These are phyloP conservation scores for Jasminum sambac DNA, from an alignment of 257 asterid species.

Conservation along the genomic window DNA sequence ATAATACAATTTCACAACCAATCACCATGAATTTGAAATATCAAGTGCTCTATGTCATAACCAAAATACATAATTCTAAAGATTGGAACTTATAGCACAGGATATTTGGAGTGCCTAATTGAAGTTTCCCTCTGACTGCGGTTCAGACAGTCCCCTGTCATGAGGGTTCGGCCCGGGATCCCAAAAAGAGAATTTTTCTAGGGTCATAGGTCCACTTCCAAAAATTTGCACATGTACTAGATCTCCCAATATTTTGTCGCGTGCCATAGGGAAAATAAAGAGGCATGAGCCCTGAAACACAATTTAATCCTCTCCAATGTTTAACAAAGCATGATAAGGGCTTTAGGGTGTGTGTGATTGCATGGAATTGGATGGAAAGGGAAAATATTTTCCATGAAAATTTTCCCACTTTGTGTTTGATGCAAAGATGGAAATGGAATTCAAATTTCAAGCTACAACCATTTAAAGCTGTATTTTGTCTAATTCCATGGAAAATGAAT, in stretches of 20 bases:
- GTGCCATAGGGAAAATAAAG: neutral
- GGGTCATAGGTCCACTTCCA: no score
- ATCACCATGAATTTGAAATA: conserved; percentile 12
- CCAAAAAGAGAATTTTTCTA: neutral
- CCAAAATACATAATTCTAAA: neutral
- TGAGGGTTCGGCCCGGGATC: neutral
- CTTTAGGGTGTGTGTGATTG: no score
- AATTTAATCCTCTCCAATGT: no score
- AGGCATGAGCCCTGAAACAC: neutral
- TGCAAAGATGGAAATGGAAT: no score
- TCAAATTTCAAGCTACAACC: no score
- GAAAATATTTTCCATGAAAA: no score
- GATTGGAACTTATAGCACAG: neutral
- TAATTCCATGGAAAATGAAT: no score
- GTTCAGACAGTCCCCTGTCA: neutral
- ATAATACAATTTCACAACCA: conserved; percentile 2
- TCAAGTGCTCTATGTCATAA: conserved; percentile 6
- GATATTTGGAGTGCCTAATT: neutral
- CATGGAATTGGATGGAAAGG: no score
- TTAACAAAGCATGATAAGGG: no score
- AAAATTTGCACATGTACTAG: neutral
- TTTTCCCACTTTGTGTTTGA: no score
- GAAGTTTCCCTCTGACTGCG: neutral
- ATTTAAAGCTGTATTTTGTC: no score
- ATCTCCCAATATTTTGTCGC: neutral